Conservation (phyloP, 148 eudicot species). For the Amaranthus palmeri region DNA sequence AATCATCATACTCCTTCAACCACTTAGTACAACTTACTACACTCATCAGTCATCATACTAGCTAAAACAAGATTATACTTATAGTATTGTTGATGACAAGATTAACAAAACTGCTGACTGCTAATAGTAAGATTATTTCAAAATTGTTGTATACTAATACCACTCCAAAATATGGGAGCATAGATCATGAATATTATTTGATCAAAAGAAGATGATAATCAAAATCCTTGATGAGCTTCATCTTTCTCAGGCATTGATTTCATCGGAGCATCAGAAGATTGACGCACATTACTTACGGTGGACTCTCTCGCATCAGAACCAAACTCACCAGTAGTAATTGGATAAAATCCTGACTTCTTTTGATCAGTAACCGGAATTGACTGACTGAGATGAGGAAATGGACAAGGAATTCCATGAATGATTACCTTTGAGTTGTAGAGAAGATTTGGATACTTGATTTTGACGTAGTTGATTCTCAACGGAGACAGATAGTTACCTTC, state of each 20-base stretch:
- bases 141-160: background rate
- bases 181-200: background rate
- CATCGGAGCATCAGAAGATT: constrained; percentile 18
- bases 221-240: constrained; percentile 40
- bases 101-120: background rate
- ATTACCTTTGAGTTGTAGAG: constrained; percentile 62
- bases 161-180: background rate
- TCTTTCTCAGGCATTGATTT: constrained; percentile 36
- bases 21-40: background rate
- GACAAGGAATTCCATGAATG: constrained; percentile 57
- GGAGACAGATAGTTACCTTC: constrained; percentile 51
- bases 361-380: constrained; percentile 9
- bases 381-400: constrained; percentile 57
- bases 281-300: background rate
- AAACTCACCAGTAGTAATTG: background rate
- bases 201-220: constrained; percentile 8
- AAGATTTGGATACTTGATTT: constrained; percentile 50
- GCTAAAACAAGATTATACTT: background rate
- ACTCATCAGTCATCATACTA: background rate
- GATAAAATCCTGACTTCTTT: constrained; percentile 11
- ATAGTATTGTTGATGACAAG: background rate
- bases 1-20: too few relatives aligned
- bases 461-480: constrained; percentile 65
- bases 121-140: too few relatives aligned
- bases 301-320: constrained; percentile 15